These are phyloP conservation scores for Stagonosporopsis vannaccii DNA, from an alignment of 2,329 filamentous ascomycete genomes.

Conservation along the genomic window DNA sequence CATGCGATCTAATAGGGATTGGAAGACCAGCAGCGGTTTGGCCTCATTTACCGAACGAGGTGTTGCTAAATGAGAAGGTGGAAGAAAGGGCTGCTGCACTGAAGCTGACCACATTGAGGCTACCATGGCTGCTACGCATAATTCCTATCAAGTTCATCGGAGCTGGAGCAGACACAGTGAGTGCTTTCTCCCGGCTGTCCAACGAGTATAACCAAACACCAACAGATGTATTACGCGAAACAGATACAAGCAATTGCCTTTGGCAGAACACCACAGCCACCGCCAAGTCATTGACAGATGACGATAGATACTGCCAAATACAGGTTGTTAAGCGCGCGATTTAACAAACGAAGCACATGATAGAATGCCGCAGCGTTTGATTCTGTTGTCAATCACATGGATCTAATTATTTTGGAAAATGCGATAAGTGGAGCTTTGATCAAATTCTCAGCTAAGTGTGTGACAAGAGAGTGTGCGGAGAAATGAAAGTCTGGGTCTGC, in stretches of 20 bases:
- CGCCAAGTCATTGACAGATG: background rate
- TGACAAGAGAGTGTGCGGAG: constrained; percentile 5
- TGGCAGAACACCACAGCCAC: background rate
- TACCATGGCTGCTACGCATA: background rate
- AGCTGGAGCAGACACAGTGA: constrained; percentile 5
- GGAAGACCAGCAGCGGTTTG: constrained; percentile 22
- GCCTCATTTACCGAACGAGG: constrained; percentile 8
- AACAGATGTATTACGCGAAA: constrained; percentile 8
- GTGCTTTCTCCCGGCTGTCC: background rate
- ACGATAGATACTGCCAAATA: background rate
- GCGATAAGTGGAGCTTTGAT: too few relatives aligned
- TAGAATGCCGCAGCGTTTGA: background rate
- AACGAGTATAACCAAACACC: background rate
- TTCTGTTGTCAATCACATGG: background rate
- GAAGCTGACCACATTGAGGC: background rate
- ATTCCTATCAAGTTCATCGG: constrained; percentile 9
- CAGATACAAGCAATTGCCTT: constrained; percentile 10
- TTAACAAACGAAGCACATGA: background rate
- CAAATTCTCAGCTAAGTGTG: background rate
- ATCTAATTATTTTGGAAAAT: background rate
- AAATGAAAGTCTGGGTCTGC: constrained; percentile 2
- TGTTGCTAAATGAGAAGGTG: constrained; percentile 4
- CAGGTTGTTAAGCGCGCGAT: too few relatives aligned
- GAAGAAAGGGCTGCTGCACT: background rate
- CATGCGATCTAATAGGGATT: constrained; percentile 27